These are phyloP conservation scores for Acanthamoeba healyi DNA, from an alignment of 208 protist genomes.

Conservation along the genomic window DNA sequence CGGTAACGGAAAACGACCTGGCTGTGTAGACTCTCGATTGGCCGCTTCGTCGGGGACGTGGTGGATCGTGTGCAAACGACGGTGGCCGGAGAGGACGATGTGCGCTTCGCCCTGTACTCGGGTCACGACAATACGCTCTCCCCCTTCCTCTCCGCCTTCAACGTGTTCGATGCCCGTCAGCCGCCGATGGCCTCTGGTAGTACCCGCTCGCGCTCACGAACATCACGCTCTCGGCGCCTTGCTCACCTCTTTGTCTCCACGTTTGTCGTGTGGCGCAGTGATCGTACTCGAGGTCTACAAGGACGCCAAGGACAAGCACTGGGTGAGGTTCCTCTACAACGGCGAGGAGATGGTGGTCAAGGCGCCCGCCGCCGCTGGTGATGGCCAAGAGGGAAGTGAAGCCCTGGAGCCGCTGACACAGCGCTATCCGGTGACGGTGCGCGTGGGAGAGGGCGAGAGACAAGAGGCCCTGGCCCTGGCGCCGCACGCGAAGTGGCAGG, in stretches of 20 bases:
- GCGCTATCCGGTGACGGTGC: background rate
- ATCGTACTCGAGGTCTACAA: conserved; percentile 14
- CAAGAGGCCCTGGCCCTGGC: background rate
- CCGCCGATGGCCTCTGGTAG: conserved; percentile 60
- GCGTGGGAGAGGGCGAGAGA: background rate
- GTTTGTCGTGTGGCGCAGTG: background rate
- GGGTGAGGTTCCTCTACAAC: conserved; percentile 68
- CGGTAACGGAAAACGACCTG: background rate
- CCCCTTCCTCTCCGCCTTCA: conserved; percentile 38
- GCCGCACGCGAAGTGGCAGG: background rate
- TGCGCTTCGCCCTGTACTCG: conserved; percentile 35
- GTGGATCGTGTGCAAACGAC: conserved; percentile 3
- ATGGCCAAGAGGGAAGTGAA: background rate
- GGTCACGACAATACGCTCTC: conserved; percentile 64
- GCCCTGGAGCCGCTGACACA: background rate
- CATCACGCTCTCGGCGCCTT: background rate
- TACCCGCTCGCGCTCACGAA: background rate
- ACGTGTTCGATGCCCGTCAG: conserved; percentile 41
- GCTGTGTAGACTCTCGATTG: background rate
- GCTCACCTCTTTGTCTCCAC: background rate
- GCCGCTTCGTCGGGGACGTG: conserved; percentile 24
- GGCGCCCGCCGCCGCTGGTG: background rate
- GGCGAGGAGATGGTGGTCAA: conserved; percentile 23
- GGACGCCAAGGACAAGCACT: conserved; percentile 44
- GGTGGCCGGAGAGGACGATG: background rate